Conservation (phyloP, 75 land plant species). For the Picea sitchensis region DNA sequence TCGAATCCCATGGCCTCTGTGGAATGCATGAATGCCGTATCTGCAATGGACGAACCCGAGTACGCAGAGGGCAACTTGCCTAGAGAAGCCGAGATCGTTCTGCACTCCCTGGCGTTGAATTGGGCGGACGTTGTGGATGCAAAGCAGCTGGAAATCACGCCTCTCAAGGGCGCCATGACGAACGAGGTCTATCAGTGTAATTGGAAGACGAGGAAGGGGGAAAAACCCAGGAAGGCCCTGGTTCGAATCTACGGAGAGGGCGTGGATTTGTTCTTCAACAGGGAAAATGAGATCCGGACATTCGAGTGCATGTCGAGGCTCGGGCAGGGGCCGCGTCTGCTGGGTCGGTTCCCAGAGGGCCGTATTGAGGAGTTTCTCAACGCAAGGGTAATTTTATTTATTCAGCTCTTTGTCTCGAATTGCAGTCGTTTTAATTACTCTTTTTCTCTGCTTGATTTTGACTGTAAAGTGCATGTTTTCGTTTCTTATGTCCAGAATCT, state of each 20-base stretch:
- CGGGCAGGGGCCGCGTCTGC: slow-evolving; percentile 84
- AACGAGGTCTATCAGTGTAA: slow-evolving; percentile 79
- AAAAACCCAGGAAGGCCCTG: slow-evolving; percentile 41
- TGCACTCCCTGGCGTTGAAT: slow-evolving; percentile 50
- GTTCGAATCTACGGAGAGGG: slow-evolving; percentile 87
- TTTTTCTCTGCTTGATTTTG: no score
- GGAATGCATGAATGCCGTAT: no score
- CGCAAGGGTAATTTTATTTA: slow-evolving; percentile 56
- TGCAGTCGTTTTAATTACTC: no score
- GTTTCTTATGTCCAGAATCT: no score
- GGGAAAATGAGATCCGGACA: slow-evolving; percentile 76
- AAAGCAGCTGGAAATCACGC: slow-evolving; percentile 37
- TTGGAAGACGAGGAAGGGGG: slow-evolving; percentile 47
- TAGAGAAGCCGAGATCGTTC: slow-evolving; percentile 36
- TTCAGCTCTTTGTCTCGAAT: no score
- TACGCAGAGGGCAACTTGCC: no score
- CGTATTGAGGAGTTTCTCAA: slow-evolving; percentile 90
- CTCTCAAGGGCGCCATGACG: slow-evolving; percentile 92
- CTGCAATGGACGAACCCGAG: no score
- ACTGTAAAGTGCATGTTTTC: no score
- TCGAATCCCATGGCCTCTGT: no score
- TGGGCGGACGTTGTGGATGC: slow-evolving; percentile 70
- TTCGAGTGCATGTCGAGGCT: slow-evolving; percentile 86
- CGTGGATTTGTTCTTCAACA: slow-evolving; percentile 68
- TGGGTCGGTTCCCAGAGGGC: slow-evolving; percentile 73